A percentile compares a stretch with the other conserved stretches of the same genome.
These are phyloP conservation scores for Xerocomellus dryophilus DNA, from an alignment of 768 basidiomycete species.

Conservation along the genomic window DNA sequence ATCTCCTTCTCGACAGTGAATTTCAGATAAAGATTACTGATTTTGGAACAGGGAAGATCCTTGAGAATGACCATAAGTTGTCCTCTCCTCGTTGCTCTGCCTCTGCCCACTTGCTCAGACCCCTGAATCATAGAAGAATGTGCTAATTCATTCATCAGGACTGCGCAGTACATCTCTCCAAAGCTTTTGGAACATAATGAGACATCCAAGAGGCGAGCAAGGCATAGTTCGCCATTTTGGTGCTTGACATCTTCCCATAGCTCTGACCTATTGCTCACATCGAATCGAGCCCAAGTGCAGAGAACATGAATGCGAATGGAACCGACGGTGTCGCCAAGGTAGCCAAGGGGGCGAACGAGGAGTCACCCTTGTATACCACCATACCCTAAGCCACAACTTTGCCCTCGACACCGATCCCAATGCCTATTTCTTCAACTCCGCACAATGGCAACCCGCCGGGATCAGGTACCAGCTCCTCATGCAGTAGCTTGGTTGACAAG, in stretches of 20 bases:
- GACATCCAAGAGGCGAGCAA: conserved; percentile 67
- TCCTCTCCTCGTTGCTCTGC: neutral
- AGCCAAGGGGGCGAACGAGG: conserved; percentile 6
- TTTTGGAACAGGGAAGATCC: conserved; percentile 88
- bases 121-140: conserved; percentile 41
- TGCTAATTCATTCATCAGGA: conserved; percentile 80
- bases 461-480: conserved; percentile 47
- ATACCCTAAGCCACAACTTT: conserved; percentile 3
- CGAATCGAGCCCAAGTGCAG: neutral
- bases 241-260: conserved; percentile 36
- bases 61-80: conserved; percentile 52
- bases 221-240: neutral
- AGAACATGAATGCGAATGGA: neutral
- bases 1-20: conserved; percentile 82
- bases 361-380: neutral
- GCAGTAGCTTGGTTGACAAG: conserved; percentile 44
- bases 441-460: conserved; percentile 20
- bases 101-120: conserved; percentile 1
- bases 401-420: conserved; percentile 6
- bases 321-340: neutral
- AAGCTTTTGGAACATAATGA: conserved; percentile 75
- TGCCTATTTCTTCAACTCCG: conserved; percentile 3
- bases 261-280: conserved; percentile 64
- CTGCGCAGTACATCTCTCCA: conserved; percentile 86
- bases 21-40: conserved; percentile 94